Conservation (phyloP, 129 eudicot species). For the Flaveria sonorensis region DNA sequence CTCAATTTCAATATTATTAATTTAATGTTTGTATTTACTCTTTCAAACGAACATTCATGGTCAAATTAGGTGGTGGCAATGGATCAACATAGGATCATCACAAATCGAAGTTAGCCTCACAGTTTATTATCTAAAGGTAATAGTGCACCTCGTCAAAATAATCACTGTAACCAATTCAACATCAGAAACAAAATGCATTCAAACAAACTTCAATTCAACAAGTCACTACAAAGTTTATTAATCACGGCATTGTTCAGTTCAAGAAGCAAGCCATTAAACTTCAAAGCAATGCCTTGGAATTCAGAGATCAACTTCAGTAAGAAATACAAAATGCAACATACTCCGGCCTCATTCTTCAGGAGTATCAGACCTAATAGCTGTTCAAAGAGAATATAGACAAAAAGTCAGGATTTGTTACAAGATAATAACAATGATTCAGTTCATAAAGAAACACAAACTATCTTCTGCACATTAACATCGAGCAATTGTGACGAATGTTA, state of each 20-base stretch:
- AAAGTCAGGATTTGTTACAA: slow-evolving; percentile 13
- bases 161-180: slow-evolving; percentile 9
- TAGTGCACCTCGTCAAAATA: neutral
- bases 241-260: slow-evolving; percentile 15
- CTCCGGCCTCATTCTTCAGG: slow-evolving; percentile 46
- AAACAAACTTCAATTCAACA: slow-evolving; percentile 9
- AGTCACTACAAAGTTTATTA: slow-evolving; percentile 17
- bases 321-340: slow-evolving; percentile 18
- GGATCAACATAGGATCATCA: slow-evolving; percentile 3
- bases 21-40: neutral
- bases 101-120: slow-evolving; percentile 10
- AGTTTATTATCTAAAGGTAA: neutral
- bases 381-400: slow-evolving; percentile 12
- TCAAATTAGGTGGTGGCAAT: slow-evolving; percentile 9
- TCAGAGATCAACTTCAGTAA: slow-evolving; percentile 20
- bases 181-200: slow-evolving; percentile 6
- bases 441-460: neutral
- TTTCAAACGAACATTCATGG: neutral
- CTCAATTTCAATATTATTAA: neutral
- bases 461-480: neutral
- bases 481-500: neutral
- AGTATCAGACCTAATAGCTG: slow-evolving; percentile 70
- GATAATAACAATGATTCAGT: neutral
- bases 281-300: slow-evolving; percentile 15
- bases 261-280: slow-evolving; percentile 13